Percentiles rank a stretch among this genome's conserved stretches.
These are phyloP conservation scores for Peniophora sp. DNA, from an alignment of 1,284 basidiomycete species.

Conservation along the genomic window DNA sequence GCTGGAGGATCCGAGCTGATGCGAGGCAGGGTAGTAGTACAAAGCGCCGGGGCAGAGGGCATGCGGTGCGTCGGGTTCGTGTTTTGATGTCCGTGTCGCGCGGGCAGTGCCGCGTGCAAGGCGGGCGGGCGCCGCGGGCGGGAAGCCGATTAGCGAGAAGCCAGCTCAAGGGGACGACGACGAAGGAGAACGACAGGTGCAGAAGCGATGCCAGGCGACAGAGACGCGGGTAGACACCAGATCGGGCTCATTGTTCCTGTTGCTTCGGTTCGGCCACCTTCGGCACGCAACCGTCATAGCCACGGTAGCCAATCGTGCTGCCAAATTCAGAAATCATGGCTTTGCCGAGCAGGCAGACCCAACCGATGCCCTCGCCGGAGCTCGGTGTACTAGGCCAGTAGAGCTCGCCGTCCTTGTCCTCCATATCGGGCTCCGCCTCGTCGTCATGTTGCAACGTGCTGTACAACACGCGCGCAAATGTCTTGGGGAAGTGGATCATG, in stretches of 20 bases:
- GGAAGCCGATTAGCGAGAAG: no score
- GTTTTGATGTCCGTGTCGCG: no score
- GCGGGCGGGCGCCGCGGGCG: no score
- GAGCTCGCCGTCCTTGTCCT: conserved; percentile 73
- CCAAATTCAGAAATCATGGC: conserved; percentile 77
- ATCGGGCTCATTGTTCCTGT: background rate
- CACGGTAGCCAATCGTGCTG: conserved; percentile 60
- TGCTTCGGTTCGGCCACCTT: conserved; percentile 33
- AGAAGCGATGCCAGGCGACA: no score
- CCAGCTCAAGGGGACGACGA: no score
- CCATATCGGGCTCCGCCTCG: conserved; percentile 70
- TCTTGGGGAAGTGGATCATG: conserved; percentile 61
- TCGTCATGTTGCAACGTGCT: conserved; percentile 54
- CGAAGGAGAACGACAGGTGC: no score
- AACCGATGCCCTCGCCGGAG: conserved; percentile 67
- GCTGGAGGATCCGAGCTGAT: no score
- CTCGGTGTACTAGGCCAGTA: conserved; percentile 68
- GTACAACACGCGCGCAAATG: conserved; percentile 61
- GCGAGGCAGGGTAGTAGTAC: no score
- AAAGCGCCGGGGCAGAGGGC: no score
- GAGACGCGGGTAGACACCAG: background rate
- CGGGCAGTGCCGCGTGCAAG: no score
- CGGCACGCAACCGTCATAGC: conserved; percentile 59
- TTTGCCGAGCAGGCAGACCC: conserved; percentile 73
- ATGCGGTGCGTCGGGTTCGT: no score